phyloP scores from a whole-genome alignment of 2,329 filamentous ascomycete species.

The Podosphaera fusca region DNA sequence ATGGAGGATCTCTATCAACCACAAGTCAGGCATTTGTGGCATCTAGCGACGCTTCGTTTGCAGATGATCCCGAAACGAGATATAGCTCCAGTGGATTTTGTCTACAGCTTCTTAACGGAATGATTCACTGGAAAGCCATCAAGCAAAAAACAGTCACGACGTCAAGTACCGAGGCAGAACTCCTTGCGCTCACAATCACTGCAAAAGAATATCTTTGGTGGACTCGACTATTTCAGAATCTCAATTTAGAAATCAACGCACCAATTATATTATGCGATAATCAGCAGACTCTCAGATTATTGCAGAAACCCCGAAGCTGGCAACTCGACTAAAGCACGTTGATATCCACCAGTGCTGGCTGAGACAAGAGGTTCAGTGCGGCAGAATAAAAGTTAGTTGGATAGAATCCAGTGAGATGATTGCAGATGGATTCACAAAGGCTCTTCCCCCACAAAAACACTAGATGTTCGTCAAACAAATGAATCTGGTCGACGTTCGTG shows the following conservation, averaged over 20 bases:
- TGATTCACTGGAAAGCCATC: too few species aligned
- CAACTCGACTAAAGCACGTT: background rate
- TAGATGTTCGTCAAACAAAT: background rate
- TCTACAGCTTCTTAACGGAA: too few species aligned
- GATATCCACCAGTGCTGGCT: slow-evolving; percentile 1
- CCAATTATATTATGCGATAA: background rate
- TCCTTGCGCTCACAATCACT: too few species aligned
- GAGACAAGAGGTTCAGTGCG: slow-evolving; percentile 7
- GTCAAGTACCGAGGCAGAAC: too few species aligned
- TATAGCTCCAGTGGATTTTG: too few species aligned
- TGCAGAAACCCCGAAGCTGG: background rate
- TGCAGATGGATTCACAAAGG: background rate
- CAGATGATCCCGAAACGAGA: too few species aligned
- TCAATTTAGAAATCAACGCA: background rate
- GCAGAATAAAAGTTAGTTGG: slow-evolving; percentile 1
- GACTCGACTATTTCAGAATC: background rate
- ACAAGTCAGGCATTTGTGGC: too few species aligned
- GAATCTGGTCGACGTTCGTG: background rate
- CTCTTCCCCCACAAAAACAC: background rate
- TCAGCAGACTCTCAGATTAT: background rate
- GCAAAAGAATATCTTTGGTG: background rate
- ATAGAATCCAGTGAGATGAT: background rate
- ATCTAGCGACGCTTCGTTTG: too few species aligned
- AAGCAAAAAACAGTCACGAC: too few species aligned
- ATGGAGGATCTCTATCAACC: too few species aligned